Evolutionary conservation across 73 alveolate species (phyloP), one percentile per base, ranked within the genome.

Genomic region (Loxodes magnus): DNA sequence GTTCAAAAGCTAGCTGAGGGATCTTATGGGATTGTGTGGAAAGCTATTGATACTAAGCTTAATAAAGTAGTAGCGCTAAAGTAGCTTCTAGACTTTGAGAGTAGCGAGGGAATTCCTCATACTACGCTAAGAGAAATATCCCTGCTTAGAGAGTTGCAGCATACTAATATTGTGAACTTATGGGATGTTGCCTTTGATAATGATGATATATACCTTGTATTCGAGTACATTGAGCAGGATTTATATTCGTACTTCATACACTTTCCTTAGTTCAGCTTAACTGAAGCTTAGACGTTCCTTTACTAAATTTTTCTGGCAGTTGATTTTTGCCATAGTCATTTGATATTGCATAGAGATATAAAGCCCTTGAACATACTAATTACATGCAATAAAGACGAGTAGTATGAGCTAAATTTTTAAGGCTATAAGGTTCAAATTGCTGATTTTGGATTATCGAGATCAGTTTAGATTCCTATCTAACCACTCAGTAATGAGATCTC

Each of bases 271-370:
- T 37, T 25, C 26, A 12, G n/a, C 7, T 10, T 37, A 4, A 35
- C 64, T 12, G 66, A 74, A 33, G 67, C 65, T 0, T 54, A 77
- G 48, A 46, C 70, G 15, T 64, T 54, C 59, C 37, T 64, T 12
- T 77, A 77, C 56, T 79, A 92, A 60, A 75, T 92, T 3, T 65
- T 92, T 4, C 88, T 73, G 67, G 99, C 94, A 3, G 79, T 92
- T 7, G 51, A 50, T 44, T 79, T 79, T 55, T 63, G 83, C 41
- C 97, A 92, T 62, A 55, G 39, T 43, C 83, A 76, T 25, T 61
- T 65, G 10, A 67, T 69, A 29, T 77, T 92, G 6, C 98, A 91
- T 60, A 35, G 98, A 50, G 98, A 91, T 79, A 43, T 91, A 28
- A 91, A 84, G 70, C 96, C 96, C 22, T 87, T 75, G 43, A 84